Evolutionary conservation across 495 filamentous ascomycete genomes (phyloP).

Genomic region (Chaetomium tenue): DNA sequence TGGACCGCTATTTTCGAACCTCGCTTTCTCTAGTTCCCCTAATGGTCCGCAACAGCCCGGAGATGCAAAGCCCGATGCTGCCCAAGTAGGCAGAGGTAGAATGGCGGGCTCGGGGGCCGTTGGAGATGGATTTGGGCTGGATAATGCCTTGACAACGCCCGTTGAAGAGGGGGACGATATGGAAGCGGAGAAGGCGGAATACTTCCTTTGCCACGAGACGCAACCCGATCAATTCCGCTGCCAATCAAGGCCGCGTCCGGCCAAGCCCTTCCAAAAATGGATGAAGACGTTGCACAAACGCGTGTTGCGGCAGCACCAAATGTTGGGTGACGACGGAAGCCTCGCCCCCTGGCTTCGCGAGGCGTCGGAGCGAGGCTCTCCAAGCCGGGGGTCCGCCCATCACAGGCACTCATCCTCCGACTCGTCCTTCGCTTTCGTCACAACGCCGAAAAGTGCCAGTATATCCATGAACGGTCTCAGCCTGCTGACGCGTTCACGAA

Average conservation of each 20-base stretch:
- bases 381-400: slow-evolving; percentile 26
- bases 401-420: slow-evolving; percentile 63
- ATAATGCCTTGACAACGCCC: slow-evolving; percentile 43
- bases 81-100: slow-evolving; percentile 17
- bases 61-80: background rate
- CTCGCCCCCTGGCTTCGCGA: slow-evolving; percentile 45
- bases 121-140: slow-evolving; percentile 42
- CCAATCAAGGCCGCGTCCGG: slow-evolving; percentile 19
- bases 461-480: slow-evolving; percentile 69
- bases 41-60: background rate
- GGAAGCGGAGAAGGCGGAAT: slow-evolving; percentile 29
- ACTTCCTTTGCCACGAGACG: slow-evolving; percentile 27
- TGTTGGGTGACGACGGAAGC: slow-evolving; percentile 28
- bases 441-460: slow-evolving; percentile 72
- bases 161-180: slow-evolving; percentile 34
- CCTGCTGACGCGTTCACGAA: slow-evolving; percentile 58
- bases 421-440: slow-evolving; percentile 72
- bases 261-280: slow-evolving; percentile 57
- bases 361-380: slow-evolving; percentile 28
- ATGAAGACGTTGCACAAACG: slow-evolving; percentile 55
- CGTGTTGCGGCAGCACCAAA: slow-evolving; percentile 42
- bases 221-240: slow-evolving; percentile 22
- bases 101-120: slow-evolving; percentile 23
- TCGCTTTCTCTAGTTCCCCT: background rate
- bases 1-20: slow-evolving; percentile 15